Evolutionary conservation across 768 basidiomycete genomes (phyloP).

Genomic region (Dentipellis fragilis): DNA sequence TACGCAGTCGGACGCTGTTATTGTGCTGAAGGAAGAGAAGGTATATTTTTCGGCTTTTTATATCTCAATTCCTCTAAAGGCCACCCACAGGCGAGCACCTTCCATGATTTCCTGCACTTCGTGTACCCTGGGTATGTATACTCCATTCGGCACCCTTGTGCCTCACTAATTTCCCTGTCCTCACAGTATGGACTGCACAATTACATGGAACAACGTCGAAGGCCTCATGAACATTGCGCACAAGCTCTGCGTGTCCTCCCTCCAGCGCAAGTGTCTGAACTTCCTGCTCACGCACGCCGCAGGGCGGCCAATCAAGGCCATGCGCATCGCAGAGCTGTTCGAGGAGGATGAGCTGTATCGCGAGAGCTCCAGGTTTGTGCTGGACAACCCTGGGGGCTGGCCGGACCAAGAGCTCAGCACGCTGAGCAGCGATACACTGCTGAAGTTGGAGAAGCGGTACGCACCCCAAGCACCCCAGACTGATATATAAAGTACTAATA

Average conservation of each 20-base stretch:
- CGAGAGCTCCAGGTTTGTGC: constrained; percentile 83
- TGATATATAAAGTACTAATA: not conserved
- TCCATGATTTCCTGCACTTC: constrained; percentile 90
- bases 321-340: constrained; percentile 86
- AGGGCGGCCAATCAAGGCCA: constrained; percentile 85
- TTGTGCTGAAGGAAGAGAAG: constrained; percentile 85
- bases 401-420: constrained; percentile 72
- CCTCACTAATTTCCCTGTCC: not conserved
- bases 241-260: constrained; percentile 75
- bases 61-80: not conserved
- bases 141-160: not conserved
- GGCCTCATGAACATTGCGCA: constrained; percentile 84
- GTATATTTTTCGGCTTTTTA: constrained; percentile 25
- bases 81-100: constrained; percentile 53
- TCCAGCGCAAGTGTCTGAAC: constrained; percentile 74
- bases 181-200: constrained; percentile 75
- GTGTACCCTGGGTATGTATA: constrained; percentile 80
- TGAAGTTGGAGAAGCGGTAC: constrained; percentile 84
- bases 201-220: constrained; percentile 93
- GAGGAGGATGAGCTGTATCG: constrained; percentile 85
- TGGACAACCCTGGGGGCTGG: constrained; percentile 89
- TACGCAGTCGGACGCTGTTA: constrained; percentile 64
- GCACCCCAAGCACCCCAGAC: constrained; percentile 6
- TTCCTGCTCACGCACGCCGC: constrained; percentile 91
- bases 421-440: constrained; percentile 68